These are phyloP conservation scores for Podosphaera fusca DNA, from an alignment of 2,329 filamentous ascomycete genomes.

Conservation along the genomic window DNA sequence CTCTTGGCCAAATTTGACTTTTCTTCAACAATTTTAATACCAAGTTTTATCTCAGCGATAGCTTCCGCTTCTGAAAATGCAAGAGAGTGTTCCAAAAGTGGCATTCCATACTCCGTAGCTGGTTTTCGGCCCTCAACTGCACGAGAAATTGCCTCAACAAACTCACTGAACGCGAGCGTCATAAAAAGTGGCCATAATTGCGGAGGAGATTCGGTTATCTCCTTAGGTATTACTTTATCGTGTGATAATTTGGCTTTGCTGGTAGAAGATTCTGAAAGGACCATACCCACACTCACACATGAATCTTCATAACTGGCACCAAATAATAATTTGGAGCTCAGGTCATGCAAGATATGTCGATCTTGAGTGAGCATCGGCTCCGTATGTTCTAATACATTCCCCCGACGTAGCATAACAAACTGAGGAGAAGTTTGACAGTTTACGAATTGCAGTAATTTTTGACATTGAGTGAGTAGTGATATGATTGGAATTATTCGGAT, in stretches of 20 bases:
- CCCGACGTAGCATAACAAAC: slow-evolving; percentile 47
- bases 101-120: slow-evolving; percentile 81
- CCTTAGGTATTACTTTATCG: slow-evolving; percentile 3
- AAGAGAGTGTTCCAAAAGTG: slow-evolving; percentile 82
- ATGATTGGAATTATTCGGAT: slow-evolving; percentile 50
- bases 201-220: slow-evolving; percentile 45
- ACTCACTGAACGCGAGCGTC: slow-evolving; percentile 51
- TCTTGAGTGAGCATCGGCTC: slow-evolving; percentile 47
- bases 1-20: slow-evolving; percentile 6
- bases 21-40: slow-evolving; percentile 32
- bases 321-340: slow-evolving; percentile 50
- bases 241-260: slow-evolving; percentile 8
- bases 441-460: slow-evolving; percentile 55
- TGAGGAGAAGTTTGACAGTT: slow-evolving; percentile 73
- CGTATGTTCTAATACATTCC: slow-evolving; percentile 37
- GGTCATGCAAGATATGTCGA: slow-evolving; percentile 44
- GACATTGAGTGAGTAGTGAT: slow-evolving; percentile 44
- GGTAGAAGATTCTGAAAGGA: slow-evolving; percentile 26
- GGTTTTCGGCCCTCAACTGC: slow-evolving; percentile 65
- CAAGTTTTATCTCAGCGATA: slow-evolving; percentile 58
- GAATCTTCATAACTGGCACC: slow-evolving; percentile 53
- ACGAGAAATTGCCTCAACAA: slow-evolving; percentile 71
- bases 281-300: slow-evolving; percentile 56
- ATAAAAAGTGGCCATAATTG: slow-evolving; percentile 54
- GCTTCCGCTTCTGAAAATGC: slow-evolving; percentile 91